phyloP scores from a whole-genome alignment of 1,284 basidiomycete species.

The Phylloboletellus chloephorus region DNA sequence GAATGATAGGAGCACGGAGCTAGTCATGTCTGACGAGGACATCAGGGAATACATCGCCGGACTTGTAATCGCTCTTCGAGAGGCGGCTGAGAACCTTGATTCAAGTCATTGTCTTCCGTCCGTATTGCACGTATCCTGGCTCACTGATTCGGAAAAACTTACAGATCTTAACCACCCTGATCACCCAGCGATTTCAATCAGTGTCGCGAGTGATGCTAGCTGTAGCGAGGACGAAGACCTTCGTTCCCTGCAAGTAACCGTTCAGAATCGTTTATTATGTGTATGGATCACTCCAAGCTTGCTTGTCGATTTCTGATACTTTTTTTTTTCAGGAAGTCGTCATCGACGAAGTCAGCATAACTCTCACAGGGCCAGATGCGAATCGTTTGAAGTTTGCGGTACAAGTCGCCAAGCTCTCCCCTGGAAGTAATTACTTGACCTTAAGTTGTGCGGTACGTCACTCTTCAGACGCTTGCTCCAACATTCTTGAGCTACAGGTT shows the following conservation, averaged over 20 bases:
- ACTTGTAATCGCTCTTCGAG: constrained; percentile 48
- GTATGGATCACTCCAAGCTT: constrained; percentile 36
- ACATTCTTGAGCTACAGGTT: not conserved
- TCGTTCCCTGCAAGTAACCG: constrained; percentile 48
- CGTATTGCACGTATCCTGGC: not conserved
- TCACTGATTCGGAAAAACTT: constrained; percentile 13
- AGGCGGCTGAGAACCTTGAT: constrained; percentile 47
- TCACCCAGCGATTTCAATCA: constrained; percentile 60
- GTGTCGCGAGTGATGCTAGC: constrained; percentile 41
- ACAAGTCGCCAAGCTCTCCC: constrained; percentile 35
- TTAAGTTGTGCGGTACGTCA: constrained; percentile 65
- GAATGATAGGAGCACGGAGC: constrained; percentile 47
- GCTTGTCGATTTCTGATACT: constrained; percentile 11
- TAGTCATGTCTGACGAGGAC: constrained; percentile 49
- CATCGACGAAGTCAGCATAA: constrained; percentile 47
- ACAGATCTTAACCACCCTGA: constrained; percentile 62
- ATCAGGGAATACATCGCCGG: constrained; percentile 46
- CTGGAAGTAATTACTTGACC: constrained; percentile 52
- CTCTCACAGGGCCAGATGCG: constrained; percentile 51
- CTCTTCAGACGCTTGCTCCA: not conserved
- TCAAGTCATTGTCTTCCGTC: constrained; percentile 41
- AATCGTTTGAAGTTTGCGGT: constrained; percentile 49
- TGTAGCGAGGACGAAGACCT: constrained; percentile 60
- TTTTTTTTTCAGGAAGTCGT: constrained; percentile 39
- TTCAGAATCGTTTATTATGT: constrained; percentile 67